Conservation (phyloP, 257 asterid species). For the Lycium ferocissimum region DNA sequence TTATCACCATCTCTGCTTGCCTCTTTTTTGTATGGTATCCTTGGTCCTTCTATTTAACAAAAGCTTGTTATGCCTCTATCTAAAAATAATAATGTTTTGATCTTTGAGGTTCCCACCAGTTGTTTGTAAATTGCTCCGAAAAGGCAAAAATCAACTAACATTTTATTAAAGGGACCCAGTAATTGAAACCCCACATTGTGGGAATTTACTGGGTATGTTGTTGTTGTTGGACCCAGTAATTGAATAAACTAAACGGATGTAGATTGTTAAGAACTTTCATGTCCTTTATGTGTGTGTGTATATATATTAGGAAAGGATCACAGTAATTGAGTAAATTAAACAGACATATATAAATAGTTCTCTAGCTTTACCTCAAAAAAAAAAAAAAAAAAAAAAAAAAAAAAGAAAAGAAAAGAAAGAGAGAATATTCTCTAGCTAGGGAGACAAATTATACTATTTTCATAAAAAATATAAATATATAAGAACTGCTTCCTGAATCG, state of each 20-base stretch:
- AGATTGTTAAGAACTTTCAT: slow-evolving; percentile 17
- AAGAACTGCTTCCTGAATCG: background rate
- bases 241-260: background rate
- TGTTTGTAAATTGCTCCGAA: too few species aligned
- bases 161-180: background rate
- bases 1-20: background rate
- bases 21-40: background rate
- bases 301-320: background rate
- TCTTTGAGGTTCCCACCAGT: background rate
- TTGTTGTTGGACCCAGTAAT: background rate
- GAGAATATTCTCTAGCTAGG: background rate
- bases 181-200: too few species aligned
- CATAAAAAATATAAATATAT: background rate
- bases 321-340: background rate
- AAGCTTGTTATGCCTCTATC: background rate
- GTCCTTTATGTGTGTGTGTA: background rate
- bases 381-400: too few species aligned
- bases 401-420: too few species aligned
- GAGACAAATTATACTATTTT: background rate
- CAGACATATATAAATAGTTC: background rate
- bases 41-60: background rate
- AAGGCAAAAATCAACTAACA: too few species aligned
- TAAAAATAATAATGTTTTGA: background rate
- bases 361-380: too few species aligned
- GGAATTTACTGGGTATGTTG: too few species aligned